These are phyloP conservation scores for Penicillium concentricum DNA, from an alignment of 2,329 filamentous ascomycete species.

Conservation along the genomic window DNA sequence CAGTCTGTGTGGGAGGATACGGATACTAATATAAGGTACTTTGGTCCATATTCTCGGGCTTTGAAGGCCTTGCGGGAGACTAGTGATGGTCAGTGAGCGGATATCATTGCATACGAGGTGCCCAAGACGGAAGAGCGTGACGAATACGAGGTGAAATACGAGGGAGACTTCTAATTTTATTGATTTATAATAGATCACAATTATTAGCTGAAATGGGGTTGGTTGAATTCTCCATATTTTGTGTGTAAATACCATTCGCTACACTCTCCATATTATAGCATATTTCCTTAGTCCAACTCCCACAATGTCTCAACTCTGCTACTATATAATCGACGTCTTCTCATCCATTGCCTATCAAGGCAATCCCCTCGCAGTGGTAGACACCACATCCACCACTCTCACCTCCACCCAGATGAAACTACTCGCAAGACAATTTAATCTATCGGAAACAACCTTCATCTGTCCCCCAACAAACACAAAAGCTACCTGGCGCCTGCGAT, in stretches of 20 bases:
- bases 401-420: conserved; percentile 18
- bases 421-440: conserved; percentile 21
- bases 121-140: neutral
- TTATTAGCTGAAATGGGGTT: neutral
- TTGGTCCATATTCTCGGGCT: neutral
- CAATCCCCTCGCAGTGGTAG: conserved; percentile 21
- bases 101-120: neutral
- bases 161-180: neutral
- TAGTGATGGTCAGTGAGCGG: neutral
- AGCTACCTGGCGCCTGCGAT: conserved; percentile 16
- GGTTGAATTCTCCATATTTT: too few species aligned
- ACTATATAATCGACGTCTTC: conserved; percentile 20
- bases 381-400: conserved; percentile 13
- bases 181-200: neutral
- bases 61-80: neutral
- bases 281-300: neutral
- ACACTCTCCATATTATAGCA: neutral
- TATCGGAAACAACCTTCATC: conserved; percentile 17
- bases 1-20: neutral
- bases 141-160: neutral
- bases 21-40: neutral
- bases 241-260: too few species aligned
- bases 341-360: conserved; percentile 19
- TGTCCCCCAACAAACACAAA: conserved; percentile 9
- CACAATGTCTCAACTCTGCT: conserved; percentile 4